Percentiles rank a stretch among this genome's conserved stretches.
Evolutionary conservation across 805 yeast species (phyloP).

Genomic region (Debaryomyces hansenii): DNA sequence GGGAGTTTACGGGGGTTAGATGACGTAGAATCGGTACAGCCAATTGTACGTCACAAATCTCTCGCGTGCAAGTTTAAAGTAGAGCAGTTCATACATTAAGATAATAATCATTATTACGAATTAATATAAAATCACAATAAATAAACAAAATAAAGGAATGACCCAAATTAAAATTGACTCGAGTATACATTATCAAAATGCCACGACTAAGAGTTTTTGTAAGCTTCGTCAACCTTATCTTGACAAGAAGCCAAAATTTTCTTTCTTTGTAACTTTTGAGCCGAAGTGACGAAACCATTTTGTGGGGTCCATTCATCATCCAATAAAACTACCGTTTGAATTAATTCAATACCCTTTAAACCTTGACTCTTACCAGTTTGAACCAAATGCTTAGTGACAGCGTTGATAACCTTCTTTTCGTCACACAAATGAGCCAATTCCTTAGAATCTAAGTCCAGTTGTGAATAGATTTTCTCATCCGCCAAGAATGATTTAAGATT

Average conservation of each 20-base stretch:
- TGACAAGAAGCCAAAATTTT: conserved; percentile 74
- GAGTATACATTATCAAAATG: neutral
- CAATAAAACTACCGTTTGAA: conserved; percentile 73
- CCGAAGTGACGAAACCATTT: conserved; percentile 89
- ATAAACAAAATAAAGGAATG: no score
- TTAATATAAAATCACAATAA: no score
- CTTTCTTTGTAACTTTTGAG: conserved; percentile 94
- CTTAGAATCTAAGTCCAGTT: conserved; percentile 46
- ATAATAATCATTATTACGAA: no score
- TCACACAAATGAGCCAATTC: conserved; percentile 50
- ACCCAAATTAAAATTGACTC: no score
- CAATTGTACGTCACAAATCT: neutral
- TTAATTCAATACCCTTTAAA: conserved; percentile 78
- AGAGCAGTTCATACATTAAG: no score
- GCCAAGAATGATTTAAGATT: conserved; percentile 59
- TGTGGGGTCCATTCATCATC: conserved; percentile 98
- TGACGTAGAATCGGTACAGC: no score
- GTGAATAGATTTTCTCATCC: conserved; percentile 47
- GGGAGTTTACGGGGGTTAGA: conserved; percentile 54
- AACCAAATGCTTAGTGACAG: conserved; percentile 58
- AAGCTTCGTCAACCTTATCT: conserved; percentile 67
- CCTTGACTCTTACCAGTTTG: conserved; percentile 82
- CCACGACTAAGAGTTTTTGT: conserved; percentile 20
- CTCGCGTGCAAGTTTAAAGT: neutral
- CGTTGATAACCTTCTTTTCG: conserved; percentile 55